Base-by-base conservation (phyloP, 2,329 filamentous ascomycete genomes). In the Fusarium udum region DNA sequence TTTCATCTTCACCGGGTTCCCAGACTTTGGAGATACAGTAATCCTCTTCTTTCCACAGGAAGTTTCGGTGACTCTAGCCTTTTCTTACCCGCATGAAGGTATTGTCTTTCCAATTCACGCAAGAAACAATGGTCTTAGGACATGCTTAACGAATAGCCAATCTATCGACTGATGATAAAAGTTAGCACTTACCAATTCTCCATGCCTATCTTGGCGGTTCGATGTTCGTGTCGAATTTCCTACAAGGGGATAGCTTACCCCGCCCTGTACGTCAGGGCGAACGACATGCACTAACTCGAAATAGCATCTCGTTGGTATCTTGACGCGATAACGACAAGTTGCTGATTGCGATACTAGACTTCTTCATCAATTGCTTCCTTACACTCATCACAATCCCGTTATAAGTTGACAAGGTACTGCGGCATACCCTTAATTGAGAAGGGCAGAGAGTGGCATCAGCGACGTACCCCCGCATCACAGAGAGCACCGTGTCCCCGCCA, bases 201-300 rank as follows among this genome's bases (percentile, higher is more conserved):
- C 14, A 24, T 20, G 16, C 31, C 12, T 8, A 3, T 7, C 6
- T 12, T 48, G n/a, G 6, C 36, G 12, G 22, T 34, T 43, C 6
- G 16, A 40, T 40, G 4, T 24, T 61, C 59, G 62, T 49, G 18
- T 36, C 18, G 37, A 61, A 60, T 59, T 52, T 45, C 64, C 59
- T 2, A 28, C 18, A 15, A 5, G 0, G 40, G 65, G 32, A 36
- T 69, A 69, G 65, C 24, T 5, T 43, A 66, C 66, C 67, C 67
- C 67, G 59, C 67, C 49, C 56, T 64, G 24, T 36, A 24, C 57
- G 52, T 26, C 40, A 59, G 32, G n/a, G 28, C 18, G 45, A 42
- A 48, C 39, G 59, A 20, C 22, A 64, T 48, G 31, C 15, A 36
- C 40, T 61, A 43, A 55, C 51, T 55, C 51, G 36, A 55, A 40